These are phyloP conservation scores for Tulasnella sp. DNA, from an alignment of 768 basidiomycete genomes.

Conservation along the genomic window DNA sequence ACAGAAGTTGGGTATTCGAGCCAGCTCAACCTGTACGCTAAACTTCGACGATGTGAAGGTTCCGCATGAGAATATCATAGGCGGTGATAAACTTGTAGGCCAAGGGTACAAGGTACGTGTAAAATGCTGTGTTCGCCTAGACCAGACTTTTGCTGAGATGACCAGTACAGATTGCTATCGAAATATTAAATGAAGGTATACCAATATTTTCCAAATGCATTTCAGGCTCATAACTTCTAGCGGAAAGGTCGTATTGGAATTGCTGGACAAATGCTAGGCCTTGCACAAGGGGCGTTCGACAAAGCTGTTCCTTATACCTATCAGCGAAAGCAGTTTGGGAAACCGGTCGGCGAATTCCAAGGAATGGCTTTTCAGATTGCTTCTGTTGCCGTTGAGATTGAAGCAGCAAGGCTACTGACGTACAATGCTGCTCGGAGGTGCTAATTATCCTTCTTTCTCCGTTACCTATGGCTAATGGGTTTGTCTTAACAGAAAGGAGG, in stretches of 20 bases:
- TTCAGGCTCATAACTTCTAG: neutral
- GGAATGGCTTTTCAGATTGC: slow-evolving; percentile 94
- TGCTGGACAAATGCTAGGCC: slow-evolving; percentile 95
- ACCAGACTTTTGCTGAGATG: neutral
- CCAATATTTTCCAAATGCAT: neutral
- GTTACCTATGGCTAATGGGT: neutral
- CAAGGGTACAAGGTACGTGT: slow-evolving; percentile 69
- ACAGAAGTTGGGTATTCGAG: slow-evolving; percentile 92
- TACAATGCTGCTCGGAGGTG: slow-evolving; percentile 87
- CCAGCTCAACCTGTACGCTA: slow-evolving; percentile 88
- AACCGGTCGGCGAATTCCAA: slow-evolving; percentile 88
- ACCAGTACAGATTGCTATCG: slow-evolving; percentile 69
- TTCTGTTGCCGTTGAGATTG: slow-evolving; percentile 77
- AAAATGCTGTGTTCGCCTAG: neutral
- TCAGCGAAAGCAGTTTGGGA: slow-evolving; percentile 87
- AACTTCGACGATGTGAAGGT: slow-evolving; percentile 88
- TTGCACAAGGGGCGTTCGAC: slow-evolving; percentile 94
- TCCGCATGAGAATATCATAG: slow-evolving; percentile 79
- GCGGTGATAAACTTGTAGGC: slow-evolving; percentile 52
- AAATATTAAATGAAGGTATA: slow-evolving; percentile 84
- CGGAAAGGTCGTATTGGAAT: slow-evolving; percentile 80
- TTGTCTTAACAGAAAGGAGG: slow-evolving; percentile 75
- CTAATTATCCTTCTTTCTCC: neutral
- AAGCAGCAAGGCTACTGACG: slow-evolving; percentile 77
- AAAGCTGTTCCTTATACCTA: slow-evolving; percentile 93